Evolutionary conservation across 140 eudicot genomes (phyloP).

Genomic region (Oenanthe javanica): DNA sequence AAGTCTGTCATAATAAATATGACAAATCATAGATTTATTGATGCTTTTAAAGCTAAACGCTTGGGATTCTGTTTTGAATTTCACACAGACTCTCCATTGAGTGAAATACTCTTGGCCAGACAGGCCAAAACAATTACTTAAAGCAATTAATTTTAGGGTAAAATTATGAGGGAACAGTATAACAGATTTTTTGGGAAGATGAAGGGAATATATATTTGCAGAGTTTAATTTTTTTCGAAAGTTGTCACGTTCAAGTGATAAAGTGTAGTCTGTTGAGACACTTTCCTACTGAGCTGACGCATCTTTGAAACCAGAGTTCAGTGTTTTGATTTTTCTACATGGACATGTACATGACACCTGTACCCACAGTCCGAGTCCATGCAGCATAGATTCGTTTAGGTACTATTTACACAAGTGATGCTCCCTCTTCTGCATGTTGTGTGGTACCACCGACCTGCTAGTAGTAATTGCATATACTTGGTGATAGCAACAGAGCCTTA

Average conservation of each 20-base stretch:
- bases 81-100: not conserved
- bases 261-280: too few species aligned
- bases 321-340: not conserved
- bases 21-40: not conserved
- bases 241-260: not conserved
- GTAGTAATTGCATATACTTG: not conserved
- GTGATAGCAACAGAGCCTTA: not conserved
- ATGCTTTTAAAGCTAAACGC: not conserved
- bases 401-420: not conserved
- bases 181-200: not conserved
- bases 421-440: not conserved
- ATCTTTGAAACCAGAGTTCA: not conserved
- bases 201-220: not conserved
- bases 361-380: not conserved
- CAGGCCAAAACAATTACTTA: not conserved
- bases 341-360: not conserved
- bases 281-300: not conserved
- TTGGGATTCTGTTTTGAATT: not conserved
- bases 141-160: too few species aligned
- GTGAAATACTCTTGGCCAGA: too few species aligned
- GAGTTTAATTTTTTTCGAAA: not conserved
- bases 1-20: too few species aligned
- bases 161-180: too few species aligned
- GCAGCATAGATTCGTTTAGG: not conserved
- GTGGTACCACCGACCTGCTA: not conserved